Base-by-base conservation (phyloP, 129 eudicot species). In the Logfia minima region DNA sequence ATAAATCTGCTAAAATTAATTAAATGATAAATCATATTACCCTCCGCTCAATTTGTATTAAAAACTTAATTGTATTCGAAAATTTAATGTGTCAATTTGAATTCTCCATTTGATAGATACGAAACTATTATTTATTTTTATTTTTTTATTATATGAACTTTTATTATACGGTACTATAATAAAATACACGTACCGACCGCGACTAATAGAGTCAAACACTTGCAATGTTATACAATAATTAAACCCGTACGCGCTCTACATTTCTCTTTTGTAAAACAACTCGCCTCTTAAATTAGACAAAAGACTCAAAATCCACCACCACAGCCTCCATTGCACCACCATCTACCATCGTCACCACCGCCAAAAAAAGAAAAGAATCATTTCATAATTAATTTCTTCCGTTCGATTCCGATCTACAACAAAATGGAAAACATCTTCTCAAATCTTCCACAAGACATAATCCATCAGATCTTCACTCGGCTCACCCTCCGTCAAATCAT, bases 381-480 rank as follows among this genome's bases (percentile, higher is more conserved):
- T 48, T 48, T 13, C 1, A 48, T 4, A 48, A 14, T 14, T 14
- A 48, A 14, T 4, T 13, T 48, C 17, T 14, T 48, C 55, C 55
- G 55, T 13, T 14, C n/a, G 6, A 13, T 48, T 48, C 55, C 70
- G 82, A 58, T 69, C 75, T 68, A 19, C 45, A 5, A 66, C 61
- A 13, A 24, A 53, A 45, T 74, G 86, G 86, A 79, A 14, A 80
- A 89, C 71, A 59, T 96, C 70, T 79, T 93, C 71, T 85, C 87
- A 66, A 74, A 48, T 34, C 90, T 93, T 3, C 91, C 98, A 2
- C 88, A 86, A 75, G 98, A 93, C 87, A 87, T 91, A 52, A 84
- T 93, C 77, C 93, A 87, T 73, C 92, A 84, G 85, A 91, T 93
- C 86, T 86, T 93, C 92, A 76, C 86, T 37, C 84, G 76, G 55